These are phyloP conservation scores for Metschnikowia hibisci DNA, from an alignment of 805 yeast genomes.

Conservation along the genomic window DNA sequence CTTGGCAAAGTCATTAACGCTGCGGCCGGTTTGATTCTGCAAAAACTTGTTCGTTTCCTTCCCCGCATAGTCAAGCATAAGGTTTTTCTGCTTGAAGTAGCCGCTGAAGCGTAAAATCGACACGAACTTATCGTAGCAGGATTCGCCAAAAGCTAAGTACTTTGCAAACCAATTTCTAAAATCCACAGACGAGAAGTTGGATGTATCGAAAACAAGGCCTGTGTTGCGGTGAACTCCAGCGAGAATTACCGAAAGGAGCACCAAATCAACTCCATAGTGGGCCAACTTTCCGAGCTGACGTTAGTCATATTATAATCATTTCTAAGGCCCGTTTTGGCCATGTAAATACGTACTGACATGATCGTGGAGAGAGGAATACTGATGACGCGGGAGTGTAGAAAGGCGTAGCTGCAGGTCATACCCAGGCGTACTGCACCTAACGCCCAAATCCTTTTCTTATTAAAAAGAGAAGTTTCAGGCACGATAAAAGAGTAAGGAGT, in stretches of 20 bases:
- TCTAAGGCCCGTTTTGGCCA: not conserved
- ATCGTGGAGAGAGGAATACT: not conserved
- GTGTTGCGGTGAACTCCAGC: slow-evolving; percentile 86
- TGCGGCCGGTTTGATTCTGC: slow-evolving; percentile 23
- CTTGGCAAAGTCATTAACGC: slow-evolving; percentile 19
- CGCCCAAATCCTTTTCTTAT: too few species aligned
- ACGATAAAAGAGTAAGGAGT: too few species aligned
- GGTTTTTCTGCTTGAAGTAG: slow-evolving; percentile 45
- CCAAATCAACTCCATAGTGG: slow-evolving; percentile 74
- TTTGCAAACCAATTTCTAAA: slow-evolving; percentile 47
- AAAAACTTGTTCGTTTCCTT: slow-evolving; percentile 22
- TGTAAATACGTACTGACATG: too few species aligned
- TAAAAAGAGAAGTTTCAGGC: too few species aligned
- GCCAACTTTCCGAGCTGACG: slow-evolving; percentile 55
- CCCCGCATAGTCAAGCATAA: slow-evolving; percentile 33
- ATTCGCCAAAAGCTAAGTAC: slow-evolving; percentile 60
- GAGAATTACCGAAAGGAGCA: slow-evolving; percentile 71
- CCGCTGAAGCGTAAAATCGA: slow-evolving; percentile 44
- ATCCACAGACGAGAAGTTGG: slow-evolving; percentile 44
- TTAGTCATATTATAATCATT: slow-evolving; percentile 1
- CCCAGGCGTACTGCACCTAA: too few species aligned
- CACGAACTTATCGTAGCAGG: slow-evolving; percentile 48
- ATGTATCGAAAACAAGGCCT: slow-evolving; percentile 59
- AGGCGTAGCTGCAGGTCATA: too few species aligned
- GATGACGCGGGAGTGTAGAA: too few species aligned